Evolutionary conservation across 257 asterid species (phyloP).

Genomic region (Solanum commersonii): DNA sequence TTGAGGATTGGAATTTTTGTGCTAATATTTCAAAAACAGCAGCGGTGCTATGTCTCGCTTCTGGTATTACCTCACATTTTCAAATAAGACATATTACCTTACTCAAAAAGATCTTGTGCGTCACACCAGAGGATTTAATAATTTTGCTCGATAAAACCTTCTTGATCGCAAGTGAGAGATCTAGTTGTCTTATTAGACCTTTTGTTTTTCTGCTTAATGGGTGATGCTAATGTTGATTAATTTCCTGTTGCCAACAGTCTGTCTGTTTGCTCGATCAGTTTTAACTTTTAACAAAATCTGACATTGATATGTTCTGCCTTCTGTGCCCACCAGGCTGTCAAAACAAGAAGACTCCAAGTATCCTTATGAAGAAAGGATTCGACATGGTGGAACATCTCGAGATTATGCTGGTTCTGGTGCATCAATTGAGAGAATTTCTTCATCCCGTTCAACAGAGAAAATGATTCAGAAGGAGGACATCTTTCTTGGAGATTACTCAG

Average conservation of each 20-base stretch:
- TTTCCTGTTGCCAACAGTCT: not conserved
- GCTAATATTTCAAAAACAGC: not conserved
- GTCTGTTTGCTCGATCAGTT: not conserved
- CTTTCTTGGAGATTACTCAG: conserved; percentile 44
- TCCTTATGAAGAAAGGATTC: conserved; percentile 62
- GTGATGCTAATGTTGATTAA: not conserved
- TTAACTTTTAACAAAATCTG: not conserved
- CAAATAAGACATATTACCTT: not conserved
- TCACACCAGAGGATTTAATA: not conserved
- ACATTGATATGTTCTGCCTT: not conserved
- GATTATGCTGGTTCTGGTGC: conserved; percentile 44
- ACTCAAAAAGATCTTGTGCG: not conserved
- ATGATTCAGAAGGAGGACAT: conserved; percentile 53
- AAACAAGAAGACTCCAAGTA: conserved; percentile 83
- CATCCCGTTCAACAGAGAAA: conserved; percentile 61
- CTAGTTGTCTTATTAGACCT: not conserved
- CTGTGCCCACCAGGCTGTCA: conserved; percentile 35
- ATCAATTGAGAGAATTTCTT: conserved; percentile 43
- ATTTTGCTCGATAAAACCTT: not conserved
- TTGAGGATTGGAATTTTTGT: not conserved
- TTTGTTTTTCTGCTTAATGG: not conserved
- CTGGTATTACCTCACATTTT: not conserved
- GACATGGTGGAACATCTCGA: conserved; percentile 44
- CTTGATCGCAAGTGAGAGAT: not conserved
- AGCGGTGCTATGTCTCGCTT: not conserved